These are phyloP conservation scores for Auriculariales sp. DNA, from an alignment of 768 basidiomycete genomes.

Conservation along the genomic window DNA sequence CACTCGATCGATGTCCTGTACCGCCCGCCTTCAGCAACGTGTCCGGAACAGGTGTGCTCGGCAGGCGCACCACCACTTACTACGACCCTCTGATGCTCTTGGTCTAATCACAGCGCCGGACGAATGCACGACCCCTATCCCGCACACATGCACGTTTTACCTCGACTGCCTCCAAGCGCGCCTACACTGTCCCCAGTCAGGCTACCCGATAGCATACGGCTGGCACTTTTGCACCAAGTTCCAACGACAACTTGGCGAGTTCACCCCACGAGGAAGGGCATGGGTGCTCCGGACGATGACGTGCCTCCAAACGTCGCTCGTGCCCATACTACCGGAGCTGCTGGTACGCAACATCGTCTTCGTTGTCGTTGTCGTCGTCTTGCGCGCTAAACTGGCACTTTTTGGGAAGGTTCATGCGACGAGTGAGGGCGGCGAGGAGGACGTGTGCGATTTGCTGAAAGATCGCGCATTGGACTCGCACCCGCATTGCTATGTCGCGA, in stretches of 20 bases:
- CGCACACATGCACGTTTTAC: slow-evolving; percentile 26
- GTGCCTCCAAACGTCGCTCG: slow-evolving; percentile 28
- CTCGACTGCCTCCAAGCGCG: slow-evolving; percentile 27
- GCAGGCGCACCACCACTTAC: too few relatives aligned
- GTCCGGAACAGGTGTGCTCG: too few relatives aligned
- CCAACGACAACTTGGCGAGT: slow-evolving; percentile 12
- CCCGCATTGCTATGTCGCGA: slow-evolving; percentile 24
- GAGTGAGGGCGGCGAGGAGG: slow-evolving; percentile 16
- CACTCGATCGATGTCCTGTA: too few relatives aligned
- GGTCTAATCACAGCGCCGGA: neutral
- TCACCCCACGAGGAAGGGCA: slow-evolving; percentile 20
- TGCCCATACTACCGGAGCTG: slow-evolving; percentile 11
- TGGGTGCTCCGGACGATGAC: slow-evolving; percentile 34
- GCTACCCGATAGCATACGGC: slow-evolving; percentile 31
- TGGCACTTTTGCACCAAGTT: slow-evolving; percentile 26
- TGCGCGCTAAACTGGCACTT: neutral
- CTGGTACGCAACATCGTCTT: too few relatives aligned
- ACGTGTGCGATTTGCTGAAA: slow-evolving; percentile 19
- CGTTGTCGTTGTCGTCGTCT: neutral
- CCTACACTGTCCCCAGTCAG: slow-evolving; percentile 28
- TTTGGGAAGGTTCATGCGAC: too few relatives aligned
- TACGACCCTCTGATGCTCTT: too few relatives aligned
- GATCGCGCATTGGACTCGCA: slow-evolving; percentile 28
- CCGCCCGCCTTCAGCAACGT: too few relatives aligned
- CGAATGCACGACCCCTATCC: slow-evolving; percentile 17